Base-by-base conservation (phyloP, 2,329 filamentous ascomycete species). In the Plenodomus lindquistii region DNA sequence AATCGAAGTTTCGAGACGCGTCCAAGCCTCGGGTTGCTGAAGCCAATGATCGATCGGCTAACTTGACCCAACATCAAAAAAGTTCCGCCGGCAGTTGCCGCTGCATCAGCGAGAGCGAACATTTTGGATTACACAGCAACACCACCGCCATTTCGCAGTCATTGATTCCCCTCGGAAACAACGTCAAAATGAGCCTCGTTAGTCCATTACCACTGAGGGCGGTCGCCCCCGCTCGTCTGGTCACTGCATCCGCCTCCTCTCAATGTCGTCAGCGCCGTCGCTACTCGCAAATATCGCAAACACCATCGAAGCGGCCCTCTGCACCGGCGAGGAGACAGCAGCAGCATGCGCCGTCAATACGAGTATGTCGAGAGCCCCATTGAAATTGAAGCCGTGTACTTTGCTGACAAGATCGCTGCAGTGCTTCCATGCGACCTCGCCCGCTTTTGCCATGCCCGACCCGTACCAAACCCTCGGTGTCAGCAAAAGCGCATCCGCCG, bases 401-500 rank as follows among this genome's bases (percentile, higher is more conserved):
- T 4, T 45, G 41, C 61, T 67, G 48, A 68, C 44, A 27, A 16
- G 5, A 13, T n/a, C 13, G 41, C 8, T 36, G 1, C 46, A 72
- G 70, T 58, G 62, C 52, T 73, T 73, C 59, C 71, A 72, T 42
- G 68, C 70, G 43, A 65, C 71, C 20, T 47, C 66, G 87, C 70
- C 85, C 86, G 69, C 83, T 84, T 19, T 87, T 86, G 37, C 67
- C 73, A 37, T 84, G 21, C 74, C 89, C 70, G 89, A 99, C 65
- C 94, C 94, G 1, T 99, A 99, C 74, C 83, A 85, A 57, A 82
- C 89, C 3, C 85, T 99, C 21, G 94, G 94, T 13, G 90, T 99
- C 22, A 79, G 79, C 65, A 96, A 93, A 72, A 81, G 75, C 54
- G 90, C 94, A n/a, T 86, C 89, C 1, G 78, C 91, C 2, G 79